A percentile compares a stretch with the other conserved stretches of the same genome.
phyloP scores from a whole-genome alignment of 345 rosid species.

The sweet orange (Citrus sinensis) region DVS_A1.0 CM039161.1:23184001-23184500 shows the following conservation, averaged over 20 bases:
- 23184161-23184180: neutral
- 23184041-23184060: neutral
- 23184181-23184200: neutral
- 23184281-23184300: neutral
- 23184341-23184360: too few species aligned
- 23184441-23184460: neutral
- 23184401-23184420: neutral
- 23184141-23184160: neutral
- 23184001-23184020: too few species aligned
- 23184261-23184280: neutral
- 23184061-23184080: neutral
- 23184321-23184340: too few species aligned
- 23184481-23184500: too few species aligned
- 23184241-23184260: neutral
- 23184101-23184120: neutral
- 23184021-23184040: neutral
- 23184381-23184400: neutral
- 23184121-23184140: neutral
- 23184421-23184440: neutral
- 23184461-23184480: too few species aligned
- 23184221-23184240: neutral
- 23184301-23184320: neutral
- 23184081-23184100: slow-evolving; percentile 5
- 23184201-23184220: neutral
- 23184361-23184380: neutral